Base-by-base conservation (phyloP, 345 rosid genomes). In the Pistacia vera region DNA sequence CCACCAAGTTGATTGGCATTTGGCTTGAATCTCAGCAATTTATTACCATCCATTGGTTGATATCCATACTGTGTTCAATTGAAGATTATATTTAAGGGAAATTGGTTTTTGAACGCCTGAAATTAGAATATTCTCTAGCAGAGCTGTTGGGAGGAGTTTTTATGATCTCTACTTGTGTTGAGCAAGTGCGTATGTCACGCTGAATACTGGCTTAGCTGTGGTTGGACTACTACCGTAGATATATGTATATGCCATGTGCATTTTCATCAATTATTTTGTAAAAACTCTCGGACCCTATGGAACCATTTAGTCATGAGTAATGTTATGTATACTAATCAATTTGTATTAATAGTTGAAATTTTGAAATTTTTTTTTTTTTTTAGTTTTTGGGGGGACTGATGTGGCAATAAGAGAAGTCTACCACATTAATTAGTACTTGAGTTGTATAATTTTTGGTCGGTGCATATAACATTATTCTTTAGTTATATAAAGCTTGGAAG, bases 91-190 rank as follows among this genome's bases (percentile, higher is more conserved):
- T 54, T 33, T 64, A 5, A 35, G 54, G 7, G 63, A 51, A 14
- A 11, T 9, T 17, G 28, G 0, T 62, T 62, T 30, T 13, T 13
- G 68, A 63, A 73, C 67, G 20, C 62, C 12, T 49, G 5, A 72
- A 38, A 49, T 22, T 36, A 13, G 20, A 33, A 30, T 14, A 63
- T 20, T 30, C 59, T 73, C 6, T n/a, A 11, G 58, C 22, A 46
- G 56, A 60, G 49, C 52, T 73, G 76, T 73, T n/a, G 35, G 20
- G 52, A 18, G 25, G 68, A 41, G 35, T 11, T 20, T n/a, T n/a
- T 63, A 63, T 51, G 22, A 74, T 63, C 54, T 36, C 16, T 54
- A 52, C 54, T 20, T 8, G n/a, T 35, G 8, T 64, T 10, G 58
- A 48, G 62, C 13, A 35, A 64, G 63, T 35, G 14, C 54, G 54